Evolutionary conservation across 129 eudicot species (phyloP), one percentile per base, ranked within the genome.

Genomic region (Flaveria robusta): DNA sequence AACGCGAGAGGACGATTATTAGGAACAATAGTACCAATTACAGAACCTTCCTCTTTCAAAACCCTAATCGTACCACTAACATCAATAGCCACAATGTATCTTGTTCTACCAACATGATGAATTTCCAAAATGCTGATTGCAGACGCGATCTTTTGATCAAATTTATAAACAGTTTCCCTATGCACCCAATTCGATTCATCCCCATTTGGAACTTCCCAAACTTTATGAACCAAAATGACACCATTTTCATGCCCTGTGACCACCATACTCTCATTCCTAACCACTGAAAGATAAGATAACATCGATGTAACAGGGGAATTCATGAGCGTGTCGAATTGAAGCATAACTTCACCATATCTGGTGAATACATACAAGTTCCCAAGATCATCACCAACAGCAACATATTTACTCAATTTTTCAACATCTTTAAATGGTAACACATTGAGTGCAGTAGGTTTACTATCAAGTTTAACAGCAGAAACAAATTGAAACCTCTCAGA

Each of bases 181-280:
- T 60, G 83, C 20, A 95, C 87, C 1, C 78, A 55, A 79, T 24
- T 76, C 72, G 49, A 80, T 16, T 95, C 97, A 58, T 89, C 97
- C 47, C 90, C 87, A 69, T 39, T 77, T 0, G 82, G 56, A 3
- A 66, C 27, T 79, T 95, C 99, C 99, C 92, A 95, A 66, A 89
- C 76, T 51, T 88, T 87, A 71, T 95, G 96, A 74, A 85, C 88
- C 41, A 86, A 81, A 85, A 95, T 81, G 3, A 79, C 77, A n/a
- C 99, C 99, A 71, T 89, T 83, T 10, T 78, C 88, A 80, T 95
- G 97, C 27, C 99, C 99, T 1, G 99, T 89, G 26, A 89, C 92
- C 63, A 95, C 70, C 9, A 91, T 51, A 79, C 85, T 91, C 77
- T 86, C 96, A 22, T 95, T 93, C 86, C 90, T 86, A 72, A 79